phyloP scores from a whole-genome alignment of 2,329 filamentous ascomycete genomes.

The Aspergillus hortae region DNA sequence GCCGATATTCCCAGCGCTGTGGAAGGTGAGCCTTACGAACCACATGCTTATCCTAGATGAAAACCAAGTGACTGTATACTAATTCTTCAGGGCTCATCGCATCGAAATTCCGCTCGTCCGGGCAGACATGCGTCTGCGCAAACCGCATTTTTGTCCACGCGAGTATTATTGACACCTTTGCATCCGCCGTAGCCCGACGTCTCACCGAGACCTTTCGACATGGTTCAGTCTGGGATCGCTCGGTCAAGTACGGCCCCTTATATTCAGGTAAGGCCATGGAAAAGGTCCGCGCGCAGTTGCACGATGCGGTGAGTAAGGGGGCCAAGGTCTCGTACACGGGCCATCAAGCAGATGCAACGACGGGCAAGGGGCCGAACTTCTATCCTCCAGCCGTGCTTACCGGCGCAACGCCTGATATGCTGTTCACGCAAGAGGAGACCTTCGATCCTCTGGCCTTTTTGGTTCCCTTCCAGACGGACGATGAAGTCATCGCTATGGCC shows the following conservation, averaged over 20 bases:
- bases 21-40: no score
- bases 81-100: no score
- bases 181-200: no score
- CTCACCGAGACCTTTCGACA: no score
- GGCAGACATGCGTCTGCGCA: no score
- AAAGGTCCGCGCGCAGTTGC: conserved; percentile 55
- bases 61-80: no score
- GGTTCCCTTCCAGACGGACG: conserved; percentile 63
- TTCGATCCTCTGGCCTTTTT: conserved; percentile 63
- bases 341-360: conserved; percentile 41
- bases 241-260: conserved; percentile 7
- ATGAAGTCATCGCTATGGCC: conserved; percentile 44
- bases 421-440: conserved; percentile 56
- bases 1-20: no score
- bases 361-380: conserved; percentile 54
- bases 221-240: conserved; percentile 2
- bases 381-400: conserved; percentile 65
- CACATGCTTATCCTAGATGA: no score
- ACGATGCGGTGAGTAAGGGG: conserved; percentile 60
- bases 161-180: no score
- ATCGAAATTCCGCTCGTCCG: no score
- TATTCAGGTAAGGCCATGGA: conserved; percentile 32
- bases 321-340: conserved; percentile 62
- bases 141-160: no score
- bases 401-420: conserved; percentile 56